These are phyloP conservation scores for Suillus hirtellus DNA, from an alignment of 768 basidiomycete species.

Conservation along the genomic window DNA sequence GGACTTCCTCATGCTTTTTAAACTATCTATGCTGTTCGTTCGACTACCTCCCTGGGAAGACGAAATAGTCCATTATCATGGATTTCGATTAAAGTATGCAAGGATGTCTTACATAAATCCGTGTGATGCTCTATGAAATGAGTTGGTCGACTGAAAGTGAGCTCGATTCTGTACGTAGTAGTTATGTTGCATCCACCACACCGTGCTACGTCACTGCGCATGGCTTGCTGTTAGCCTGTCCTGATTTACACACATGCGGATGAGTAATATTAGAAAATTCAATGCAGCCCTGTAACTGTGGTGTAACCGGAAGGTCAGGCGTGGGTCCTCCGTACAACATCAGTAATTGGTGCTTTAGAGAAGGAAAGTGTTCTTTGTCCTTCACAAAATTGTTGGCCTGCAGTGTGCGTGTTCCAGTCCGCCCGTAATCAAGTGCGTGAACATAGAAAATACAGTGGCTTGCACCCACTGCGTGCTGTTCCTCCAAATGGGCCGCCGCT, in stretches of 20 bases:
- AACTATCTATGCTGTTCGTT: slow-evolving; percentile 4
- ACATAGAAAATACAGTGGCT: not conserved
- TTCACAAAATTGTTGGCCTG: not conserved
- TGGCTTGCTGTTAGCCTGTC: not conserved
- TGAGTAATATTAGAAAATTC: not conserved
- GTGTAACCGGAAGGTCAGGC: not conserved
- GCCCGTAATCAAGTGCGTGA: not conserved
- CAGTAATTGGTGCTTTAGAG: not conserved
- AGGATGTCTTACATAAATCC: not conserved
- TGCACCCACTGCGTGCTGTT: not conserved
- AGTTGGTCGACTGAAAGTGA: not conserved
- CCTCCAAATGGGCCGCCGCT: not conserved
- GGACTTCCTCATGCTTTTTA: slow-evolving; percentile 5
- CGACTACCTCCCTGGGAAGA: not conserved
- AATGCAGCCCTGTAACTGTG: not conserved
- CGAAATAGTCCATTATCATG: not conserved
- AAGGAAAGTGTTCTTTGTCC: not conserved
- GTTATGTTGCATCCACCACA: not conserved
- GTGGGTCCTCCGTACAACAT: not conserved
- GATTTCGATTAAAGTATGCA: not conserved
- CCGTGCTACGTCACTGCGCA: not conserved
- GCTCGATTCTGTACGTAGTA: not conserved
- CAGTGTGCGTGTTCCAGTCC: not conserved
- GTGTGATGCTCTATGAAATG: not conserved
- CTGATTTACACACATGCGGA: not conserved